These are phyloP conservation scores for Achlya hypogyna DNA, from an alignment of 352 stramenopile species.

Conservation along the genomic window DNA sequence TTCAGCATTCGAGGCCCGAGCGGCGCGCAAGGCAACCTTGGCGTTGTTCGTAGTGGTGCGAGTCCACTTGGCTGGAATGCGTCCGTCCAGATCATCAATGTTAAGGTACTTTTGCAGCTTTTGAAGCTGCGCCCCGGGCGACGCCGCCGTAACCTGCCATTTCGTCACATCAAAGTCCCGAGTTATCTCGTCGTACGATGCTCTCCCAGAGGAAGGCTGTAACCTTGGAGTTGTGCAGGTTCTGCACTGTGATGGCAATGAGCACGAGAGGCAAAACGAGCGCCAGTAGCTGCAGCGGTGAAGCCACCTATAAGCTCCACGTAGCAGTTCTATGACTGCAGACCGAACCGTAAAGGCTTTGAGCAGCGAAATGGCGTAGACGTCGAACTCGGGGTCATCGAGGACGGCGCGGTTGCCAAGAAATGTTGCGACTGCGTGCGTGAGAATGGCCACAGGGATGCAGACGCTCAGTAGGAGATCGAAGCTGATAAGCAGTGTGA, in stretches of 20 bases:
- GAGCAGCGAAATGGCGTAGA: slow-evolving; percentile 5
- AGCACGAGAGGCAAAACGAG: not conserved
- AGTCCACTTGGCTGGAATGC: not conserved
- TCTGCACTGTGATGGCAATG: not conserved
- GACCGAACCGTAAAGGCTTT: not conserved
- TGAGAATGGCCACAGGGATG: not conserved
- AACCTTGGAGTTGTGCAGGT: not conserved
- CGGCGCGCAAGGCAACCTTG: too few species aligned
- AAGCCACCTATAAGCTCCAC: not conserved
- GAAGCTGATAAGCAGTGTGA: not conserved
- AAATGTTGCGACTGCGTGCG: not conserved
- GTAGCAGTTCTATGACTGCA: not conserved
- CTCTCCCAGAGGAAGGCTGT: not conserved
- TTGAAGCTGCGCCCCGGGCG: not conserved
- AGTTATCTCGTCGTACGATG: not conserved
- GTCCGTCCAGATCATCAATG: not conserved
- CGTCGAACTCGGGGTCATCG: not conserved
- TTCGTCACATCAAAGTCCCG: not conserved
- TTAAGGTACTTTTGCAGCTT: not conserved
- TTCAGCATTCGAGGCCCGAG: too few species aligned
- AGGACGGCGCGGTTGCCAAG: not conserved
- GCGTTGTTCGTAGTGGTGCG: too few species aligned
- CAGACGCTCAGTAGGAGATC: not conserved
- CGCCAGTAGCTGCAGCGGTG: not conserved
- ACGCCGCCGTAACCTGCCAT: not conserved